Base-by-base conservation (phyloP, 2,329 filamentous ascomycete genomes). In the Colletotrichum australisinense region DNA sequence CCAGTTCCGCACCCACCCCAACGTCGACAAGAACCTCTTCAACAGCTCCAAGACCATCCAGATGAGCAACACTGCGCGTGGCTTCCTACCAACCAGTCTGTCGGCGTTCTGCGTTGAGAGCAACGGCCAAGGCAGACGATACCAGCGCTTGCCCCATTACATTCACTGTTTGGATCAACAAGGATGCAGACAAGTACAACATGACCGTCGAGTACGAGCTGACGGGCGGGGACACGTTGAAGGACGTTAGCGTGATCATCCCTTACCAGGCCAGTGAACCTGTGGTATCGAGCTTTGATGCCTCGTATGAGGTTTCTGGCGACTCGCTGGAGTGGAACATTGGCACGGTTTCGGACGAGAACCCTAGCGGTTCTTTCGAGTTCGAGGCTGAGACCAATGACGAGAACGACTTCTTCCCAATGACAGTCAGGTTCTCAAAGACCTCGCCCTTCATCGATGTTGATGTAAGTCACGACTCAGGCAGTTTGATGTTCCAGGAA, bases 111-210 rank as follows among this genome's bases (percentile, higher is more conserved):
- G 81, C 92, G 96, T 82, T 99, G 97, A 94, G 95, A 79, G 93
- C 94, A 26, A 91, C 92, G 19, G 93, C 95, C 62, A 95, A 94
- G 84, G 88, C 90, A 2, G 95, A 97, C 77, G 94, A 97, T 78
- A 84, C 93, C 46, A 92, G 91, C 75, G 91, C 95, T 67, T 92
- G 97, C 49, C 97, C 97, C 8, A 97, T 99, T 79, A 97, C 94
- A 49, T 98, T 99, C 83, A 98, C 95, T 2, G 96, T 98, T 49
- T 99, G 97, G 97, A 94, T 97, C 74, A 98, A 98, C 84, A 95
- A 95, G 83, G 93, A 94, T 60, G 91, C 93, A 59, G 91, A 92
- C 80, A 95, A 93, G 79, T 97, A 93, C 83, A 97, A 94, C 76
- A 91, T 99, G 80, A 99, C 96, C 1, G 91, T 98, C 42, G 97